A percentile compares a stretch with the other conserved stretches of the same genome.
Conservation (phyloP, 1,139 yeast genomes). For the Nakaseomyces glabratus region DNA sequence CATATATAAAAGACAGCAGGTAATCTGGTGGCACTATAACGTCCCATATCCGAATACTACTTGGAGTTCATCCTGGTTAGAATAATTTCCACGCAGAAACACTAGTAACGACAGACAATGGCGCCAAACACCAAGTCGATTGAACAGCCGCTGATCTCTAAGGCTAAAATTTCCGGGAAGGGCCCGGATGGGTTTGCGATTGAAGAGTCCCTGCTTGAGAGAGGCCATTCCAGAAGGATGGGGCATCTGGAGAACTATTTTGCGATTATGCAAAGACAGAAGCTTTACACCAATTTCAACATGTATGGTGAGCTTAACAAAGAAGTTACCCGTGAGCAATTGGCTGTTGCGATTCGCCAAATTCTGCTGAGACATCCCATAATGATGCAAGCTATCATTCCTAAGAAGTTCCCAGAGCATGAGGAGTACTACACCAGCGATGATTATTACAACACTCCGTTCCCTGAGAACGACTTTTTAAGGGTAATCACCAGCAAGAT, state of each 20-base stretch:
- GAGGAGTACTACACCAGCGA: constrained; percentile 17
- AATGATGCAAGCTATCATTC: constrained; percentile 18
- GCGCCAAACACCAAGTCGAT: no score
- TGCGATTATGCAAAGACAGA: constrained; percentile 24
- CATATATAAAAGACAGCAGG: no score
- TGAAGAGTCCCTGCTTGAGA: constrained; percentile 10
- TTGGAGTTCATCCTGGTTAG: no score
- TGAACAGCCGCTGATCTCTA: no score
- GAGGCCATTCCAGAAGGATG: constrained; percentile 27
- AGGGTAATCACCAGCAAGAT: constrained; percentile 15
- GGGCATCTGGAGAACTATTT: constrained; percentile 26
- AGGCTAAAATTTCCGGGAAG: no score
- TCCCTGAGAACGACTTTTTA: constrained; percentile 21
- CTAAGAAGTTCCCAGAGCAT: constrained; percentile 15
- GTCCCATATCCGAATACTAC: no score
- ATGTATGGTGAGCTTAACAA: constrained; percentile 18
- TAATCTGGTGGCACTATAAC: no score
- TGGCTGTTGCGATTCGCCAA: constrained; percentile 14
- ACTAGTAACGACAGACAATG: no score
- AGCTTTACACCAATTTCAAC: constrained; percentile 22
- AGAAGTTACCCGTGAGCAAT: constrained; percentile 9
- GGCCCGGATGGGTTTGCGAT: no score
- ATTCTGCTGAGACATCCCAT: constrained; percentile 19
- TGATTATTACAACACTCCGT: constrained; percentile 18
- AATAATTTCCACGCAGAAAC: no score